A percentile compares a stretch with the other conserved stretches of the same genome.
These are phyloP conservation scores for Phallus indusiatus DNA, from an alignment of 768 basidiomycete genomes.

Conservation along the genomic window DNA sequence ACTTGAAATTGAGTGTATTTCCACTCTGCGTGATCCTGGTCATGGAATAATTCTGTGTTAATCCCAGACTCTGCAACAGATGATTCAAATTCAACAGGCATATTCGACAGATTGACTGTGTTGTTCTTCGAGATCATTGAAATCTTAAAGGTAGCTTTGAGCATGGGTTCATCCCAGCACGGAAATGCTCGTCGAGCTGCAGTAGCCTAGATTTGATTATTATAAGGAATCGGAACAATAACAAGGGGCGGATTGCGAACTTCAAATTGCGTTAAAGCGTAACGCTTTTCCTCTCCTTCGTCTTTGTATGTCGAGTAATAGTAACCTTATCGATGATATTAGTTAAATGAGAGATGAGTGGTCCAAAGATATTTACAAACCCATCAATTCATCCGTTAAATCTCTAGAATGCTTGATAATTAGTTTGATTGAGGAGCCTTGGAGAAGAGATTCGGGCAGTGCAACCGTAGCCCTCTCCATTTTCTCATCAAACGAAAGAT, in stretches of 20 bases:
- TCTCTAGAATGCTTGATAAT: conserved; percentile 58
- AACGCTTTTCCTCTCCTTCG: conserved; percentile 54
- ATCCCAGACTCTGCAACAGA: conserved; percentile 29
- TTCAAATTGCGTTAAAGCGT: conserved; percentile 87
- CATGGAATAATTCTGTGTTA: conserved; percentile 18
- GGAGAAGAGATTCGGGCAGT: conserved; percentile 52
- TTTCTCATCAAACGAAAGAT: conserved; percentile 42
- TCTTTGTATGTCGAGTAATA: conserved; percentile 61
- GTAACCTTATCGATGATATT: conserved; percentile 30
- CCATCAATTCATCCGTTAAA: conserved; percentile 66
- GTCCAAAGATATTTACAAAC: conserved; percentile 22
- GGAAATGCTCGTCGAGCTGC: conserved; percentile 76
- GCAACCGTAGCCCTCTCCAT: conserved; percentile 57
- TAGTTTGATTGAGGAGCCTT: conserved; percentile 61
- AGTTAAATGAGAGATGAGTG: not conserved
- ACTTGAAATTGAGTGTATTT: conserved; percentile 72
- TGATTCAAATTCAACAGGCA: conserved; percentile 62
- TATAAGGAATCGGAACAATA: not conserved
- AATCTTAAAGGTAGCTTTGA: conserved; percentile 76
- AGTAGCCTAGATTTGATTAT: conserved; percentile 47
- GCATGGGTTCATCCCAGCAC: conserved; percentile 87
- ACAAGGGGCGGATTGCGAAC: conserved; percentile 17
- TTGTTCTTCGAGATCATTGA: conserved; percentile 68
- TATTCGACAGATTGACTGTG: conserved; percentile 78
- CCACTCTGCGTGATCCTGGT: conserved; percentile 43